phyloP scores from a whole-genome alignment of 1,139 yeast genomes.

The Lodderomyces oxycetoniae region DNA sequence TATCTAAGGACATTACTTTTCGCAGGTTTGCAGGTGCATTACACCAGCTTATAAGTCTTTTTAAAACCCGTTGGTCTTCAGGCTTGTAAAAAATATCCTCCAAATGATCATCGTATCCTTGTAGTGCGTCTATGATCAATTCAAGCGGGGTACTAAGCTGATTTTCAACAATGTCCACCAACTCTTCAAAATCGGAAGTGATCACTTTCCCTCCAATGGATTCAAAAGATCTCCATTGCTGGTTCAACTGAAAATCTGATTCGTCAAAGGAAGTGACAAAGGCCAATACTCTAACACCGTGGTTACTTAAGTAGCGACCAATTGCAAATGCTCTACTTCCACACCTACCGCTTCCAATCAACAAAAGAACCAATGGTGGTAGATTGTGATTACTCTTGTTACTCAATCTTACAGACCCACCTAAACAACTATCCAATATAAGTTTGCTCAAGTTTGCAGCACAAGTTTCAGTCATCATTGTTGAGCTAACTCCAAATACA shows the following conservation, averaged over 20 bases:
- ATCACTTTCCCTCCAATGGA: conserved; percentile 43
- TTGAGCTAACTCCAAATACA: conserved; percentile 46
- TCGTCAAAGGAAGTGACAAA: conserved; percentile 40
- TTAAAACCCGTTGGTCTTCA: conserved; percentile 42
- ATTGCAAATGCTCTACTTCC: conserved; percentile 76
- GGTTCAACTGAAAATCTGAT: conserved; percentile 22
- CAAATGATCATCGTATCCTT: conserved; percentile 73
- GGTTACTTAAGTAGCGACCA: conserved; percentile 74
- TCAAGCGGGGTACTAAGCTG: conserved; percentile 72
- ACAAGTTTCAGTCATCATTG: conserved; percentile 60
- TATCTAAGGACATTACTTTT: conserved; percentile 65
- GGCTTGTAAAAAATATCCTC: conserved; percentile 41
- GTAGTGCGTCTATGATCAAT: conserved; percentile 73
- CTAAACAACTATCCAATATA: conserved; percentile 53
- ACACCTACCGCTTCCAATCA: conserved; percentile 70
- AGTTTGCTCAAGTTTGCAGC: conserved; percentile 63
- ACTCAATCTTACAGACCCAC: conserved; percentile 62
- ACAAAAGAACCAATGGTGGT: conserved; percentile 69
- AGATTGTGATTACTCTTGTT: conserved; percentile 60
- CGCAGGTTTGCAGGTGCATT: conserved; percentile 46
- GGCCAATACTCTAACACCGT: conserved; percentile 66
- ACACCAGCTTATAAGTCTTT: conserved; percentile 61
- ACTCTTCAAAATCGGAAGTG: conserved; percentile 28
- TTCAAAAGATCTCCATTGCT: conserved; percentile 53
- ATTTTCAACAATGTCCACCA: conserved; percentile 29